Percentiles rank a stretch among this genome's conserved stretches.
Evolutionary conservation across 805 yeast genomes (phyloP).

Genomic region (Yamadazyma akitaensis): DNA sequence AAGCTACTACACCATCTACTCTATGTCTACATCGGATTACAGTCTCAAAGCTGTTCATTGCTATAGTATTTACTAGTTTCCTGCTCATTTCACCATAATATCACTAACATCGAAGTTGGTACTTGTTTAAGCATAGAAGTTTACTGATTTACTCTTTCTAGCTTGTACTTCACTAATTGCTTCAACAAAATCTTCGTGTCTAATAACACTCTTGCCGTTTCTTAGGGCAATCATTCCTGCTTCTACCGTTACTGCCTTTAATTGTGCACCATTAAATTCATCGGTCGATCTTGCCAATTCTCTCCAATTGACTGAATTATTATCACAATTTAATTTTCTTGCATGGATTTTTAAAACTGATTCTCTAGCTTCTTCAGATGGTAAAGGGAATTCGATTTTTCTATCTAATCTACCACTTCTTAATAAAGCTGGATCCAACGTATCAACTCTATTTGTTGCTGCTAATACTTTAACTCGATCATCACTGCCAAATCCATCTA

Average conservation of each 20-base stretch:
- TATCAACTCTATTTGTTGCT: slow-evolving; percentile 97
- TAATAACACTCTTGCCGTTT: slow-evolving; percentile 85
- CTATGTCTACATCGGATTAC: too few relatives aligned
- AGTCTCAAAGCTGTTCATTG: too few relatives aligned
- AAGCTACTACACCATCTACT: too few relatives aligned
- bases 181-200: slow-evolving; percentile 97
- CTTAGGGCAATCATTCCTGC: slow-evolving; percentile 99
- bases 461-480: slow-evolving; percentile 96
- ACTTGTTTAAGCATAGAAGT: slow-evolving; percentile 79
- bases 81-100: too few relatives aligned
- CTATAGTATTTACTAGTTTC: too few relatives aligned
- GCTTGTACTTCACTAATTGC: slow-evolving; percentile 99
- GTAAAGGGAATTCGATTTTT: slow-evolving; percentile 96
- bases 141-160: slow-evolving; percentile 89
- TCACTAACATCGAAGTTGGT: too few relatives aligned
- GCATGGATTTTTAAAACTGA: slow-evolving; percentile 96
- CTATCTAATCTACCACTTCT: slow-evolving; percentile 98
- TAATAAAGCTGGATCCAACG: slow-evolving; percentile 94
- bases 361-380: slow-evolving; percentile 96
- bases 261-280: slow-evolving; percentile 98
- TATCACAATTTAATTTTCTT: slow-evolving; percentile 90
- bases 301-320: slow-evolving; percentile 89
- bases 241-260: slow-evolving; percentile 97
- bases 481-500: slow-evolving; percentile 95
- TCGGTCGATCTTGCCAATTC: slow-evolving; percentile 97